These are phyloP conservation scores for Mediolabrus comicus DNA, from an alignment of 108 stramenopile genomes.

Conservation along the genomic window DNA sequence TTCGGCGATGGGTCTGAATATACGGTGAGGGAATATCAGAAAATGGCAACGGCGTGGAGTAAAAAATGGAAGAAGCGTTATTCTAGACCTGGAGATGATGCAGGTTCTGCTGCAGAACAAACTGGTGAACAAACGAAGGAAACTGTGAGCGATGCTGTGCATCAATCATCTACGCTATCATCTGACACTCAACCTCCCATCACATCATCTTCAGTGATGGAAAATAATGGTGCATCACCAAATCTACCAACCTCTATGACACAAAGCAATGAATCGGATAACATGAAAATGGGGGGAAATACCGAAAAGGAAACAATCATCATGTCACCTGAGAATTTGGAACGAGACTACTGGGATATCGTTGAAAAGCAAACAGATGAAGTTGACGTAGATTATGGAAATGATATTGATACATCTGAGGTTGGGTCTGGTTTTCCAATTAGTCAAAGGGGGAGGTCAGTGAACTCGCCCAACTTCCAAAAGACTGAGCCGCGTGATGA, in stretches of 20 bases:
- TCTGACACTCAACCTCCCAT: not conserved
- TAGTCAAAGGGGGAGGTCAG: slow-evolving; percentile 68
- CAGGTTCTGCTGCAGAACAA: slow-evolving; percentile 34
- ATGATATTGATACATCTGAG: slow-evolving; percentile 88
- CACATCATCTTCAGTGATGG: not conserved
- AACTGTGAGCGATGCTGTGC: not conserved
- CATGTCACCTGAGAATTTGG: slow-evolving; percentile 69
- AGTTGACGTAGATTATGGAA: slow-evolving; percentile 91
- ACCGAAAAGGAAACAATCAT: slow-evolving; percentile 14
- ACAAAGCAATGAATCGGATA: too few relatives aligned
- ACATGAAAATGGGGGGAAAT: not conserved
- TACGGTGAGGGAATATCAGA: slow-evolving; percentile 69
- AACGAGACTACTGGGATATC: slow-evolving; percentile 95
- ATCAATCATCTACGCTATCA: not conserved
- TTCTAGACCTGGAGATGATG: slow-evolving; percentile 43
- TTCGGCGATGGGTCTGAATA: slow-evolving; percentile 94
- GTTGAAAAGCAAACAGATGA: slow-evolving; percentile 80
- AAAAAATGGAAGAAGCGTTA: slow-evolving; percentile 63
- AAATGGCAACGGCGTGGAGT: slow-evolving; percentile 62
- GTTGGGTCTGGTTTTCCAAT: slow-evolving; percentile 93
- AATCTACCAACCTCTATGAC: too few relatives aligned
- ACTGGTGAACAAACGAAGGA: not conserved
- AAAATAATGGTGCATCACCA: too few relatives aligned
- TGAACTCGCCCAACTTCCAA: slow-evolving; percentile 47
- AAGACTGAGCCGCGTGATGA: slow-evolving; percentile 46